These are phyloP conservation scores for Acephala macrosclerotiorum DNA, from an alignment of 2,329 filamentous ascomycete genomes.

Conservation along the genomic window DNA sequence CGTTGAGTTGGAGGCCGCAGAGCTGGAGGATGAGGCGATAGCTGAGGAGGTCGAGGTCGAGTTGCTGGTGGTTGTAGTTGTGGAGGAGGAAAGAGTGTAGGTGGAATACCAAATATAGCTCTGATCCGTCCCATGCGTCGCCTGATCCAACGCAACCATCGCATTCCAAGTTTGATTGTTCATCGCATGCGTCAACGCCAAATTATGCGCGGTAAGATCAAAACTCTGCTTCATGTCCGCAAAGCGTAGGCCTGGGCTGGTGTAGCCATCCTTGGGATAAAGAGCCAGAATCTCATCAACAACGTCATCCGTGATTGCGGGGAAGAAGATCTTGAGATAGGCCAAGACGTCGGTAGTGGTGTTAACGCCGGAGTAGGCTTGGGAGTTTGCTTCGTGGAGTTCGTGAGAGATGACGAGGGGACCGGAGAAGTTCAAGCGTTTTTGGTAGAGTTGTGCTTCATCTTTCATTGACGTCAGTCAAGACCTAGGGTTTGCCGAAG, in stretches of 20 bases:
- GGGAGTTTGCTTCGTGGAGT: slow-evolving; percentile 45
- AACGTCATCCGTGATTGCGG: slow-evolving; percentile 45
- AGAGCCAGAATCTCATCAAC: slow-evolving; percentile 42
- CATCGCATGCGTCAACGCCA: slow-evolving; percentile 46
- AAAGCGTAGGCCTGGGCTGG: slow-evolving; percentile 46
- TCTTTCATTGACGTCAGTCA: slow-evolving; percentile 27
- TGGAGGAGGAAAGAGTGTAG: slow-evolving; percentile 34
- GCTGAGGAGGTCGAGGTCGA: slow-evolving; percentile 23
- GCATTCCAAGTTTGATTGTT: slow-evolving; percentile 49
- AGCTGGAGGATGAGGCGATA: slow-evolving; percentile 3
- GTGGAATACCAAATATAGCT: slow-evolving; percentile 47
- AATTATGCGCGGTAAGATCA: slow-evolving; percentile 45
- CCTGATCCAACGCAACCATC: slow-evolving; percentile 42
- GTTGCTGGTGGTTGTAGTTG: slow-evolving; percentile 22
- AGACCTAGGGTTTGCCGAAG: not conserved
- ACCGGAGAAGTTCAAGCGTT: slow-evolving; percentile 47
- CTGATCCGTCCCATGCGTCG: slow-evolving; percentile 48
- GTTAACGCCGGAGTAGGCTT: slow-evolving; percentile 43
- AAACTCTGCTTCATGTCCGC: slow-evolving; percentile 48
- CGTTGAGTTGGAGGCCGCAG: slow-evolving; percentile 22
- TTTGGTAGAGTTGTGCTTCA: slow-evolving; percentile 47
- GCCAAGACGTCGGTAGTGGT: slow-evolving; percentile 44
- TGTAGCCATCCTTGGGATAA: slow-evolving; percentile 46
- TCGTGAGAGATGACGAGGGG: slow-evolving; percentile 47
- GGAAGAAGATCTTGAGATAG: slow-evolving; percentile 45